Base-by-base conservation (phyloP, 2,329 filamentous ascomycete genomes). In the Achaetomium macrosporum region DNA sequence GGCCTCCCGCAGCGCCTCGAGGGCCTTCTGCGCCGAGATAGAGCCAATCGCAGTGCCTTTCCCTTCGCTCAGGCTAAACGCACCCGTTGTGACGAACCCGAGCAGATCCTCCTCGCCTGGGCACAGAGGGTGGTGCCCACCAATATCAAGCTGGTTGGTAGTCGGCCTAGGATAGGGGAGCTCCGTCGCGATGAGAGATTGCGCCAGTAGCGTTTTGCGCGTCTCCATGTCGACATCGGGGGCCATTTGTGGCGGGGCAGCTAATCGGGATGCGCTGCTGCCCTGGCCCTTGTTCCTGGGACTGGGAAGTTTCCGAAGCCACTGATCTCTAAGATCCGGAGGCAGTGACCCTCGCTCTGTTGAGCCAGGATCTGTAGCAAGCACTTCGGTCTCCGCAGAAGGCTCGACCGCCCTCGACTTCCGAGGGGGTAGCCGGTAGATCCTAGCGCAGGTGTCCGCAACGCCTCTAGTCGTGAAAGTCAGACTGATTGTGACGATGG, bases 51-150 rank as follows among this genome's bases (percentile, higher is more conserved):
- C 92, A 15, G 83, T 83, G 1, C 86, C 88, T 59, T 78, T 80
- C 0, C 92, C 93, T 58, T 87, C 82, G 2, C 82, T 80, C 2
- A 97, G 77, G 63, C 86, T 90, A 66, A 86, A 96, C 47, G 88
- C 85, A 0, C 92, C 93, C 1, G 86, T 87, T 2, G 90, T 96
- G 20, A 96, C 84, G 66, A 95, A 99, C 0, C 93, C 93, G 47
- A 97, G 81, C 12, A 97, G 75, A 66, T 96, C 88, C 19, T 79
- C 75, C 57, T 83, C 83, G 10, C 76, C 75, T 0, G 92, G 92
- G n/a, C 90, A 82, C 0, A 83, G 65, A 0, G 85, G 85, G 59
- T 88, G 82, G 60, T 88, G 82, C 0, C 69, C 66, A 0, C 69
- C 65, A 69, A 77, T 66, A 57, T 70, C 67, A 47, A 61, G 65